phyloP scores from a whole-genome alignment of 2,329 filamentous ascomycete genomes.

The Curvularia hawaiiensis region DNA sequence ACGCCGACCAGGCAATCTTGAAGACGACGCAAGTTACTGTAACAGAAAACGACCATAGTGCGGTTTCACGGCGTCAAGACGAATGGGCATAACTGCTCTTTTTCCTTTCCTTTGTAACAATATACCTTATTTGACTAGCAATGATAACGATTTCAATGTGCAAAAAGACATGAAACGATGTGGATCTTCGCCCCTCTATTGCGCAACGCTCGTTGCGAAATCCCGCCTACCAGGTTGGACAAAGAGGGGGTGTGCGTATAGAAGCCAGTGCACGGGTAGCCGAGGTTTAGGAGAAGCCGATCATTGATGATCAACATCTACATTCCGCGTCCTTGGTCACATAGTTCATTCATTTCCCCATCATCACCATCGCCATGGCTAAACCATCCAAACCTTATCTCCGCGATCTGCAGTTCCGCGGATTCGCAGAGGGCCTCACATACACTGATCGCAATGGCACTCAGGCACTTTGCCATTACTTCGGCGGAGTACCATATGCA shows the following conservation, averaged over 20 bases:
- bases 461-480: conserved; percentile 55
- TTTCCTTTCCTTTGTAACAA: neutral
- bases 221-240: neutral
- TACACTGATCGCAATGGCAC: conserved; percentile 42
- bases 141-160: conserved; percentile 4
- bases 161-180: neutral
- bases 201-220: neutral
- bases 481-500: conserved; percentile 62
- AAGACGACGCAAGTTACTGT: conserved; percentile 25
- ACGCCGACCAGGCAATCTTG: conserved; percentile 13
- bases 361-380: conserved; percentile 16
- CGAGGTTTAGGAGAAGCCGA: neutral
- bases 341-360: neutral
- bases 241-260: neutral
- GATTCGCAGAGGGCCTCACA: conserved; percentile 57
- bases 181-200: neutral
- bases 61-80: conserved; percentile 9
- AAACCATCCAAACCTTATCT: conserved; percentile 36
- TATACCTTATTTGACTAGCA: neutral
- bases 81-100: conserved; percentile 18
- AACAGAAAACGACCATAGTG: conserved; percentile 14
- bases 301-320: neutral
- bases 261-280: neutral
- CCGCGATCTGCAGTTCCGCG: conserved; percentile 50
- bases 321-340: neutral